Percentiles rank a stretch among this genome's conserved stretches.
phyloP scores from a whole-genome alignment of 2,329 filamentous ascomycete species.

The Fulvia fulva region DNA sequence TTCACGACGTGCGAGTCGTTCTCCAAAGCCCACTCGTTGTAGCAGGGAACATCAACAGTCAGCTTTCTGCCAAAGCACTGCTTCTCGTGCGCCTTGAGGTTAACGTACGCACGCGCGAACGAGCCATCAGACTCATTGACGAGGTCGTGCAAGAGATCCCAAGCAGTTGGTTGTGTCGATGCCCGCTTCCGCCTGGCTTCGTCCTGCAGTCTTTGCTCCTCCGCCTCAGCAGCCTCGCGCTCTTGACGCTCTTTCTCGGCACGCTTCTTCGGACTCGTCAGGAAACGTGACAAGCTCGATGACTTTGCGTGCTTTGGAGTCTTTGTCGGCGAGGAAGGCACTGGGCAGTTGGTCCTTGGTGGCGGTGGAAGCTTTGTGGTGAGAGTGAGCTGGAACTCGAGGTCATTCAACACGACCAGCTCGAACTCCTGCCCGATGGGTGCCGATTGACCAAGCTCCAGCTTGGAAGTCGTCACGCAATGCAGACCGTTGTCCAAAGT shows the following conservation, averaged over 20 bases:
- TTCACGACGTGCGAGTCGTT: constrained; percentile 67
- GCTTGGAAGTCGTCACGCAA: constrained; percentile 93
- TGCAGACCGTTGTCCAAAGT: constrained; percentile 98
- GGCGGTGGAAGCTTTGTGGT: constrained; percentile 79
- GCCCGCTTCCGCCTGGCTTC: constrained; percentile 52
- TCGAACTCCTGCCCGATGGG: constrained; percentile 98
- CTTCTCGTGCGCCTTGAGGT: constrained; percentile 85
- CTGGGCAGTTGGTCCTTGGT: constrained; percentile 37
- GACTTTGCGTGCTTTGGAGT: constrained; percentile 65
- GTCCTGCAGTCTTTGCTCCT: constrained; percentile 39
- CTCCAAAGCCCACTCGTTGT: constrained; percentile 98
- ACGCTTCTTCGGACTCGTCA: constrained; percentile 92
- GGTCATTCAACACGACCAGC: constrained; percentile 89
- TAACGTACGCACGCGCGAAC: constrained; percentile 90
- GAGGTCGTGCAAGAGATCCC: constrained; percentile 81
- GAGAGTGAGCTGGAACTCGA: constrained; percentile 97
- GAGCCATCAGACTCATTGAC: constrained; percentile 84
- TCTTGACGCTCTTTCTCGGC: constrained; percentile 86
- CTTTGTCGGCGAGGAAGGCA: constrained; percentile 59
- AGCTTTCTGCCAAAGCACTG: constrained; percentile 85
- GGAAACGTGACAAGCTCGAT: constrained; percentile 85
- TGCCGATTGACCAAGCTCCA: constrained; percentile 85
- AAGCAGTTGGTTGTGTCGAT: constrained; percentile 65
- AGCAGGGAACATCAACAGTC: constrained; percentile 84
- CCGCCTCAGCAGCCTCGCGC: constrained; percentile 72